Evolutionary conservation across 306 rosid species (phyloP).

Genomic region (Carpinus fangiana): DNA sequence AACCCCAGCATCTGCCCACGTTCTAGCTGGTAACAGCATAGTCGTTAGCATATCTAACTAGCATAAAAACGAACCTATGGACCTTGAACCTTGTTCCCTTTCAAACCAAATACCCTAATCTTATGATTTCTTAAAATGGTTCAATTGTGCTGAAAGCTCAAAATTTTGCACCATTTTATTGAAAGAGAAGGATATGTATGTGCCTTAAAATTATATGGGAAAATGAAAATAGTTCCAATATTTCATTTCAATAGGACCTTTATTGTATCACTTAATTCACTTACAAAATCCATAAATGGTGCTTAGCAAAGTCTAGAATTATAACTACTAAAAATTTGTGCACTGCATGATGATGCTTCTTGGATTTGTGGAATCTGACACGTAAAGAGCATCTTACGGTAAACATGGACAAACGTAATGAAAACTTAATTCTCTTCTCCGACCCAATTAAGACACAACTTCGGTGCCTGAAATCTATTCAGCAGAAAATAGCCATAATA

Average conservation of each 20-base stretch:
- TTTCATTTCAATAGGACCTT: not conserved
- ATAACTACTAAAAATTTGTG: too few species aligned
- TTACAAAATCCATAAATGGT: not conserved
- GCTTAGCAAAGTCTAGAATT: not conserved
- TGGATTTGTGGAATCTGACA: not conserved
- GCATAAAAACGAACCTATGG: not conserved
- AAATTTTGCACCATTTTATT: not conserved
- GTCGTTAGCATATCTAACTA: not conserved
- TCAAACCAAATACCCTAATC: not conserved
- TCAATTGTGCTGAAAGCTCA: not conserved
- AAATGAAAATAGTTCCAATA: not conserved
- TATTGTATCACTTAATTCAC: not conserved
- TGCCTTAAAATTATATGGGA: not conserved
- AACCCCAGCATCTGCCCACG: not conserved
- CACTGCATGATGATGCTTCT: constrained; percentile 11
- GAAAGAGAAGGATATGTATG: not conserved
- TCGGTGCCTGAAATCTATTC: too few species aligned
- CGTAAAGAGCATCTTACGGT: not conserved
- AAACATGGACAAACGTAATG: constrained; percentile 1
- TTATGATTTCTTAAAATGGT: not conserved
- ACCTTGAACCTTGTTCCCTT: not conserved
- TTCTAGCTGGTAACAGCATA: not conserved
- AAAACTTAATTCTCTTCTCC: not conserved
- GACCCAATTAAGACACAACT: not conserved
- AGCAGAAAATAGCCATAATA: not conserved